Conservation (phyloP, 208 protist genomes). For the Porcisia hertigi region DNA sequence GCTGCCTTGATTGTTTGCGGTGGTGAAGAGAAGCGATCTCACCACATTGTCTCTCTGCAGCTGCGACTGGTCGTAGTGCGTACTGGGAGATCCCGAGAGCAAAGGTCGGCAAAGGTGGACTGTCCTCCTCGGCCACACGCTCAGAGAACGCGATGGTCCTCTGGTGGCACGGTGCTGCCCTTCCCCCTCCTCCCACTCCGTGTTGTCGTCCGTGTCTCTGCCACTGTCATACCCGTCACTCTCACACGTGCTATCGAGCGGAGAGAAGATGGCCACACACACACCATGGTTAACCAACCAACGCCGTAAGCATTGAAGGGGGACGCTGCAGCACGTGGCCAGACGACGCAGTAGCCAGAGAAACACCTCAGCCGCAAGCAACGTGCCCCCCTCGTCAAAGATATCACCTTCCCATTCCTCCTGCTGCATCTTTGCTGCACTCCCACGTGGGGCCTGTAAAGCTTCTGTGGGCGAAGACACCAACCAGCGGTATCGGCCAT, state of each 20-base stretch:
- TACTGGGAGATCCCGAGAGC: neutral
- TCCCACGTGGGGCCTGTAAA: neutral
- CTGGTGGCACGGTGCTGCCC: neutral
- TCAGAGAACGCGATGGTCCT: neutral
- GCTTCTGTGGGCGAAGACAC: neutral
- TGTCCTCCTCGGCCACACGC: neutral
- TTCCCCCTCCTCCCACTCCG: neutral
- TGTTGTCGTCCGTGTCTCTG: neutral
- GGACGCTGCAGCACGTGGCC: neutral
- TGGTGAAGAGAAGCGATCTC: neutral
- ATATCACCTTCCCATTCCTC: slow-evolving; percentile 10
- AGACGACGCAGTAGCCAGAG: slow-evolving; percentile 1
- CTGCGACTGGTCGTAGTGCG: neutral
- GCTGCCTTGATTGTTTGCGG: neutral
- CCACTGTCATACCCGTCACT: neutral
- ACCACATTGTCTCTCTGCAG: neutral
- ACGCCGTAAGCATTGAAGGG: neutral
- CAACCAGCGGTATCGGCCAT: neutral
- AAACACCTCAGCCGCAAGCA: neutral
- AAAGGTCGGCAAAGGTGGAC: neutral
- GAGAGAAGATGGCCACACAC: neutral
- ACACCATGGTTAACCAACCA: neutral
- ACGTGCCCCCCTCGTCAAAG: slow-evolving; percentile 12
- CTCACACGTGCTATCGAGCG: neutral
- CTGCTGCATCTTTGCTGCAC: neutral